Percentiles rank a stretch among this genome's conserved stretches.
These are phyloP conservation scores for Przewalskia tangutica DNA, from an alignment of 257 asterid species.

Conservation along the genomic window DNA sequence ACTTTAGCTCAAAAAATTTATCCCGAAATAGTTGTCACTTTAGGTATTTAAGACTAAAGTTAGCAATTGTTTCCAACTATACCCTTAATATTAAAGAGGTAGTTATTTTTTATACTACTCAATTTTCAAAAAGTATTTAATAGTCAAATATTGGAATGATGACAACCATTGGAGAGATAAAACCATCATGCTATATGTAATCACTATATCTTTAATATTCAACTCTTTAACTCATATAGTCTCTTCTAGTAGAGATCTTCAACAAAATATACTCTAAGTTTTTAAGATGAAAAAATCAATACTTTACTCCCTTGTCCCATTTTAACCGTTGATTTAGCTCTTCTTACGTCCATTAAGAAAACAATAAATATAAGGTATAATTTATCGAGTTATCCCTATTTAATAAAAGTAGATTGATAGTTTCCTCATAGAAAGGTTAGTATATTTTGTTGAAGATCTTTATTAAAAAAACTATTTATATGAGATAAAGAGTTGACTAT, in stretches of 20 bases:
- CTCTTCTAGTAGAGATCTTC: background rate
- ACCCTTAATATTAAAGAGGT: background rate
- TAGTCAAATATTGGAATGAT: background rate
- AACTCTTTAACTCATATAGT: background rate
- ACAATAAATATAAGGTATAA: background rate
- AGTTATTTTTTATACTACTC: background rate
- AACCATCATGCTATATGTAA: background rate
- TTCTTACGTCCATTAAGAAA: background rate
- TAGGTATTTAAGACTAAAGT: no score
- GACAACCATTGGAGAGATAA: background rate
- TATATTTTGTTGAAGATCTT: background rate
- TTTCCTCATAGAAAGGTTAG: background rate
- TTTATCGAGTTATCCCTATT: background rate
- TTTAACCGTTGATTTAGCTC: background rate
- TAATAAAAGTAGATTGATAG: background rate
- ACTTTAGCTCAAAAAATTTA: background rate
- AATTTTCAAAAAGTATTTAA: background rate
- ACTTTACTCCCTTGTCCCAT: background rate
- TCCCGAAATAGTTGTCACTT: background rate
- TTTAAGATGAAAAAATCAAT: background rate
- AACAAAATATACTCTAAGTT: background rate
- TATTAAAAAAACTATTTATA: no score
- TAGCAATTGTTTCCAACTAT: no score
- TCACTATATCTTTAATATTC: background rate
- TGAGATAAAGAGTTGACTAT: background rate